Evolutionary conservation across 345 rosid species (phyloP), one percentile per base, ranked within the genome.

Genomic region (Citrus medica): DNA sequence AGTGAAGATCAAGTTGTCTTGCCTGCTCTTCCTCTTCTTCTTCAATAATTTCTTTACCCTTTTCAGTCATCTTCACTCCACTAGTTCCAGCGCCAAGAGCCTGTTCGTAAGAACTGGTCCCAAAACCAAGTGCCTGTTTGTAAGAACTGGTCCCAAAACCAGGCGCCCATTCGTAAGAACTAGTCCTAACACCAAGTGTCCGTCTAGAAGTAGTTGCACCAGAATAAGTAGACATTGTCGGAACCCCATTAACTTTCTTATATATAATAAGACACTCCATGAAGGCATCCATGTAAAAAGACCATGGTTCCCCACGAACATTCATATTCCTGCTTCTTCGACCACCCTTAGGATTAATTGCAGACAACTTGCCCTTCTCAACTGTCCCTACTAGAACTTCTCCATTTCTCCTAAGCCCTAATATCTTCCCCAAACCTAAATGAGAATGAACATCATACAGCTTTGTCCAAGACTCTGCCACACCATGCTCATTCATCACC

Each of bases 201-300:
- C 6, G 14, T 28, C 32, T 6, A 21, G 24, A 4, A 28, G 40
- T 19, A 19, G 40, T 38, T 48, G 40, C 40, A 17, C 3, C 3
- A 1, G 51, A 22, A 67, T 37, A 51, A 71, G 61, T 71, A 27
- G 62, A 48, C 61, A 48, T 24, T 13, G 19, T 42, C 13, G 33
- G 22, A 72, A 32, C 5, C 5, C 64, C 46, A 19, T 70, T 28
- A 19, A 25, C 59, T 33, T 35, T 40, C 12, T 72, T 32, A 19
- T 76, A 65, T 76, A 84, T 71, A 35, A 70, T 65, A 24, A 84
- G 81, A 76, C 82, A 76, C 65, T 87, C 89, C 70, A 71, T 9
- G 74, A 79, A 70, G 46, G 70, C 19, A 21, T 79, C 80, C 76
- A 74, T 65, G 25, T 70, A 53, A 13, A 82, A 84, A 13, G 83